Percentiles rank a stretch among this genome's conserved stretches.
Conservation (phyloP, 768 basidiomycete species). For the Atractiella rhizophila region DNA sequence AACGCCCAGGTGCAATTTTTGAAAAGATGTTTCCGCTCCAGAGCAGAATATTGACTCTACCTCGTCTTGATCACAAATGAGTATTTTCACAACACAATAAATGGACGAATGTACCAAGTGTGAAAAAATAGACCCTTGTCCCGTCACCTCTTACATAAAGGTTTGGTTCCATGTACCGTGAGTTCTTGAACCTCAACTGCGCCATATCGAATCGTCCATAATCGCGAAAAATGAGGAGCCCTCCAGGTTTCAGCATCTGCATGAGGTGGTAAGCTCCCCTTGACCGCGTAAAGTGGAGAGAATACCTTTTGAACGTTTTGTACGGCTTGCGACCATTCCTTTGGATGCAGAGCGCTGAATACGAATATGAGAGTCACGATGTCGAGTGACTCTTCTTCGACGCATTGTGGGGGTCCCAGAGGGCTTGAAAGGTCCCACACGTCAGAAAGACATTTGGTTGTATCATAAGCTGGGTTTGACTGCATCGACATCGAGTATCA, state of each 20-base stretch:
- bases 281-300: no score
- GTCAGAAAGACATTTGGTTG: slow-evolving; percentile 39
- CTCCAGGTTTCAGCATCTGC: slow-evolving; percentile 75
- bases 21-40: slow-evolving; percentile 24
- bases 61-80: slow-evolving; percentile 4
- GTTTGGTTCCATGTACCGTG: slow-evolving; percentile 56
- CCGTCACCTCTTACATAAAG: slow-evolving; percentile 93
- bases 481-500: slow-evolving; percentile 18
- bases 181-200: slow-evolving; percentile 71
- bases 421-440: slow-evolving; percentile 74
- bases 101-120: slow-evolving; percentile 28
- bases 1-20: slow-evolving; percentile 56
- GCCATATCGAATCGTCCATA: slow-evolving; percentile 89
- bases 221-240: slow-evolving; percentile 61
- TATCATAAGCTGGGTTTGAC: slow-evolving; percentile 44
- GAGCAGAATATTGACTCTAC: slow-evolving; percentile 41
- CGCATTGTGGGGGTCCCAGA: slow-evolving; percentile 29
- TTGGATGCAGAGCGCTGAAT: slow-evolving; percentile 69
- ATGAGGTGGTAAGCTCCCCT: background rate
- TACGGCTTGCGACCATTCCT: slow-evolving; percentile 67
- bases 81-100: background rate
- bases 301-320: slow-evolving; percentile 40
- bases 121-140: slow-evolving; percentile 92
- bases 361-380: slow-evolving; percentile 83
- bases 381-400: slow-evolving; percentile 49